These are phyloP conservation scores for Microthlaspi erraticum DNA, from an alignment of 345 rosid species.

Conservation along the genomic window DNA sequence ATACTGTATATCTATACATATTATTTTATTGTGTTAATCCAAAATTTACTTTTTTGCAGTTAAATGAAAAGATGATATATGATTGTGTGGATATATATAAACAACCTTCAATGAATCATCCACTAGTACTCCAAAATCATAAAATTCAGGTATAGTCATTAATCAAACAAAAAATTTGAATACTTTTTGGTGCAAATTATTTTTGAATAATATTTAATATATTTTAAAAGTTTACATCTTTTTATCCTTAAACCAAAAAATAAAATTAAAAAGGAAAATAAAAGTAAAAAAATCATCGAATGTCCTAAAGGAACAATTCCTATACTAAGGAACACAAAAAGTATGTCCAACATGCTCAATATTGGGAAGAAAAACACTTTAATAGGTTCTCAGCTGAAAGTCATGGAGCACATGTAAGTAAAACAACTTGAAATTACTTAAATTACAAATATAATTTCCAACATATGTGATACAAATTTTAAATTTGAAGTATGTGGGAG, in stretches of 20 bases:
- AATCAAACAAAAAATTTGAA: no score
- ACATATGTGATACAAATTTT: no score
- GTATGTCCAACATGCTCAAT: no score
- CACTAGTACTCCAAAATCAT: constrained; percentile 11
- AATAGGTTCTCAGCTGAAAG: neutral
- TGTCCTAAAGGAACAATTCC: constrained; percentile 3
- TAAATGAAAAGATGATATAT: constrained; percentile 13
- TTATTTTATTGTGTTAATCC: neutral
- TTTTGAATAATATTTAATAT: no score
- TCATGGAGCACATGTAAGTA: constrained; percentile 22
- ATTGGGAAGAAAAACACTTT: neutral
- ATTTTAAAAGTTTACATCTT: neutral
- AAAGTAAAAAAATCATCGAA: neutral
- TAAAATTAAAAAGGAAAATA: neutral
- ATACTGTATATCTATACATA: neutral
- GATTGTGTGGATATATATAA: constrained; percentile 23
- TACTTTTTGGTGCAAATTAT: no score
- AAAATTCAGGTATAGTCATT: constrained; percentile 14
- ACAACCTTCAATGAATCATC: constrained; percentile 1
- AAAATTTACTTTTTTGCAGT: neutral
- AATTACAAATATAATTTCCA: neutral
- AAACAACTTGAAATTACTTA: neutral
- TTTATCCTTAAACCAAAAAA: neutral
- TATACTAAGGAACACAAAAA: no score
- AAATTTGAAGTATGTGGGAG: constrained; percentile 22